phyloP scores from a whole-genome alignment of 2,329 filamentous ascomycete genomes.

The Penicillium sp. region DNA sequence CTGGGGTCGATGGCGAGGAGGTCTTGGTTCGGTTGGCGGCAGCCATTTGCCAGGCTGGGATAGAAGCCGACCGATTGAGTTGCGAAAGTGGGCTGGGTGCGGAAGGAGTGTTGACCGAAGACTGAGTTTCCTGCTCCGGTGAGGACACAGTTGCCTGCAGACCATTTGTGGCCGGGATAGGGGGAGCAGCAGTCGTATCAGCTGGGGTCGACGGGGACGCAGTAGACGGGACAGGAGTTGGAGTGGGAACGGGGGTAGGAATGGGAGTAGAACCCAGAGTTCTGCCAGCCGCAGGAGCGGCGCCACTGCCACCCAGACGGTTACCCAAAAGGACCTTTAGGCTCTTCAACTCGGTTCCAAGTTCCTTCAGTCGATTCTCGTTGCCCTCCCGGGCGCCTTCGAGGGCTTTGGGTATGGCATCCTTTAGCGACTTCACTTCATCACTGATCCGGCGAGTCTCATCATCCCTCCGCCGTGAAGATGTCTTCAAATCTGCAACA shows the following conservation, averaged over 20 bases:
- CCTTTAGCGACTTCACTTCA: conserved; percentile 79
- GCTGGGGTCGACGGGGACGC: conserved; percentile 16
- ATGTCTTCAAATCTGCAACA: conserved; percentile 75
- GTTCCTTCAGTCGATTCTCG: conserved; percentile 77
- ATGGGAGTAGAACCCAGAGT: conserved; percentile 27
- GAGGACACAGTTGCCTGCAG: conserved; percentile 30
- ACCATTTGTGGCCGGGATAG: conserved; percentile 27
- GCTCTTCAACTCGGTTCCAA: conserved; percentile 85
- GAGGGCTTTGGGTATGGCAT: conserved; percentile 83
- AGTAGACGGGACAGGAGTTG: conserved; percentile 20
- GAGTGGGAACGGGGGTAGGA: conserved; percentile 20
- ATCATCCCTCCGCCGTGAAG: conserved; percentile 78
- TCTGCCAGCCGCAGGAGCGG: conserved; percentile 33
- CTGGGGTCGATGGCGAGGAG: conserved; percentile 28
- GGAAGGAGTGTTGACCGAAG: conserved; percentile 19
- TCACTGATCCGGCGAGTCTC: conserved; percentile 83
- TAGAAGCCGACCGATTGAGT: conserved; percentile 61
- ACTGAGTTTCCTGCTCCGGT: conserved; percentile 27
- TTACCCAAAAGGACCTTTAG: conserved; percentile 82
- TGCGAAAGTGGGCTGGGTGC: conserved; percentile 51
- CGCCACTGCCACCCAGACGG: conserved; percentile 49
- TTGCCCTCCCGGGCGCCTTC: conserved; percentile 82
- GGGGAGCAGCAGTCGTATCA: conserved; percentile 5
- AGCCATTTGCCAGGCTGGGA: conserved; percentile 78
- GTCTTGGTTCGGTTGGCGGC: conserved; percentile 56